A percentile compares a stretch with the other conserved stretches of the same genome.
phyloP scores from a whole-genome alignment of 305 asterid genomes.

The Solanum hybrid region DNA sequence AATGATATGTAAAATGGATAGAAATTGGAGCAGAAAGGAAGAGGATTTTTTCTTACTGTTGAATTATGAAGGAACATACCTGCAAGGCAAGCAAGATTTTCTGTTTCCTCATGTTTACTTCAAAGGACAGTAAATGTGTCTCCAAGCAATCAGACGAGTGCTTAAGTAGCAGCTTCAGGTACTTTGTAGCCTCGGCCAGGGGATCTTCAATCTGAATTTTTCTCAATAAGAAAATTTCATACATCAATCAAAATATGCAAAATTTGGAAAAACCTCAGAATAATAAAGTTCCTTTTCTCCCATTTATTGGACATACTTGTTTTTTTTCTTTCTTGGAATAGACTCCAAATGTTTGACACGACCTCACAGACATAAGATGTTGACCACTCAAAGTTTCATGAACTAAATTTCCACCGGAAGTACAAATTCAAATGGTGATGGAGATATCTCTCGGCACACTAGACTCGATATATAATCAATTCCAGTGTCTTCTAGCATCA shows the following conservation, averaged over 20 bases:
- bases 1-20: not conserved
- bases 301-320: not conserved
- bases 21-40: not conserved
- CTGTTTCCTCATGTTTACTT: constrained; percentile 89
- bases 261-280: not conserved
- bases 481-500: not conserved
- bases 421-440: not conserved
- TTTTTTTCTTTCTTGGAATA: not conserved
- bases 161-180: constrained; percentile 89
- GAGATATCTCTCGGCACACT: not conserved
- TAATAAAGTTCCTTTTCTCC: not conserved
- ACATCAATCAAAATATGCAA: not conserved
- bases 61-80: constrained; percentile 28
- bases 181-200: constrained; percentile 81
- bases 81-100: constrained; percentile 80
- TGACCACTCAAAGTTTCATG: not conserved
- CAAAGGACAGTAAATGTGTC: constrained; percentile 86
- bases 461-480: not conserved
- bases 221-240: constrained; percentile 7
- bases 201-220: constrained; percentile 81
- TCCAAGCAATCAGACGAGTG: constrained; percentile 76
- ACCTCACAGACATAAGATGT: not conserved
- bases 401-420: not conserved
- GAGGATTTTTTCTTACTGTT: not conserved
- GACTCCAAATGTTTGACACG: not conserved